Base-by-base conservation (phyloP, 2,329 filamentous ascomycete species). In the Achaetomium macrosporum region DNA sequence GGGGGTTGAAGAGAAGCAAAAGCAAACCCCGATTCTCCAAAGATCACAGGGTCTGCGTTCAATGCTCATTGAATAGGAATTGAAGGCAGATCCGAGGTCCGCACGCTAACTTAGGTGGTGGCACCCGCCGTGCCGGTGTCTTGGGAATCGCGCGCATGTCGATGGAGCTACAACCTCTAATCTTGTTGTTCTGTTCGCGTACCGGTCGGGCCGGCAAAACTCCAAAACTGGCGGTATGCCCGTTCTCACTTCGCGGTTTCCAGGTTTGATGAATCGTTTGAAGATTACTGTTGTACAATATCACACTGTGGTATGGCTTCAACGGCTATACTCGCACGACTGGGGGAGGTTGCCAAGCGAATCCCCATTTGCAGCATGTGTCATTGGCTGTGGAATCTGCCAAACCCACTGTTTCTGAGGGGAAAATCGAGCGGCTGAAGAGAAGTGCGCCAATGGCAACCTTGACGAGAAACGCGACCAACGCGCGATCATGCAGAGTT, bases 331-430 rank as follows among this genome's bases (percentile, higher is more conserved):
- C n/a, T n/a, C n/a, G n/a, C n/a, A n/a, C n/a, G n/a, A n/a, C n/a
- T n/a, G 30, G 7, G 7, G 51, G 51, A 50, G 56, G 46, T 56
- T 55, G 51, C 47, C 57, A 52, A 56, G 51, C 33, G 30, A 50
- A 49, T 16, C 19, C 41, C 37, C 44, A 20, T 19, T 9, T 45
- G n/a, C 37, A 47, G 15, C 36, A 36, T 12, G 29, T 42, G 51
- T 33, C 8, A 46, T 52, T 53, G 50, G 54, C 35, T 39, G 42
- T 39, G 31, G 35, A 47, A 47, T 15, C 37, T 17, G 36, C 19
- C 12, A 2, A 43, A 39, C 35, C 35, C 35, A 16, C 15, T n/a
- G 12, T 37, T 37, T n/a, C 7, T 25, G 25, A 25, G 25, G 25
- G 25, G 25, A 25, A n/a, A 25, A 25, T 25, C 25, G 25, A 25